Conservation (phyloP, 345 rosid genomes). For the Rhodamnia rubescens region DNA sequence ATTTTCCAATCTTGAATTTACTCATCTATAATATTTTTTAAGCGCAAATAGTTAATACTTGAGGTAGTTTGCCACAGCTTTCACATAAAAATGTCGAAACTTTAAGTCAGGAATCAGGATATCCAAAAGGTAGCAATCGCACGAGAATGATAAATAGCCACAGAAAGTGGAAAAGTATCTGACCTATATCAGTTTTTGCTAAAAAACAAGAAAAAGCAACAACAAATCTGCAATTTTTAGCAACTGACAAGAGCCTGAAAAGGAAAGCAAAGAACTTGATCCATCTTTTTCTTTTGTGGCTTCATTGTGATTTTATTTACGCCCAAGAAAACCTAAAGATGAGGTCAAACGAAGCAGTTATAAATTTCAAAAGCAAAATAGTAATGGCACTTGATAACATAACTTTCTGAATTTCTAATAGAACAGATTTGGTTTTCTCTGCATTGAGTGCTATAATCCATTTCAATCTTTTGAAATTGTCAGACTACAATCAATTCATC, state of each 20-base stretch:
- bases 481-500: background rate
- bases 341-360: background rate
- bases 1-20: background rate
- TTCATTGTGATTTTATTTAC: background rate
- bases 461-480: background rate
- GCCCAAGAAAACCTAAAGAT: background rate
- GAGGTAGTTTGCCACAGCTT: background rate
- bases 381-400: background rate
- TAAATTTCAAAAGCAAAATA: background rate
- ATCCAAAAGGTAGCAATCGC: background rate
- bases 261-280: background rate
- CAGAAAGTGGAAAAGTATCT: background rate
- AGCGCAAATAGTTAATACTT: background rate
- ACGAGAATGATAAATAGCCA: background rate
- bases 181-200: background rate
- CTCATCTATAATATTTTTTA: background rate
- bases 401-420: background rate
- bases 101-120: background rate
- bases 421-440: background rate
- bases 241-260: background rate
- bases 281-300: background rate
- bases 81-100: background rate
- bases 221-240: background rate
- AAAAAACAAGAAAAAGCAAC: background rate
- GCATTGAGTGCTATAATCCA: background rate